Evolutionary conservation across 164 flowering plant genomes (phyloP), one percentile per base, ranked within the genome.

Genomic region (Sextonia rubra): DNA sequence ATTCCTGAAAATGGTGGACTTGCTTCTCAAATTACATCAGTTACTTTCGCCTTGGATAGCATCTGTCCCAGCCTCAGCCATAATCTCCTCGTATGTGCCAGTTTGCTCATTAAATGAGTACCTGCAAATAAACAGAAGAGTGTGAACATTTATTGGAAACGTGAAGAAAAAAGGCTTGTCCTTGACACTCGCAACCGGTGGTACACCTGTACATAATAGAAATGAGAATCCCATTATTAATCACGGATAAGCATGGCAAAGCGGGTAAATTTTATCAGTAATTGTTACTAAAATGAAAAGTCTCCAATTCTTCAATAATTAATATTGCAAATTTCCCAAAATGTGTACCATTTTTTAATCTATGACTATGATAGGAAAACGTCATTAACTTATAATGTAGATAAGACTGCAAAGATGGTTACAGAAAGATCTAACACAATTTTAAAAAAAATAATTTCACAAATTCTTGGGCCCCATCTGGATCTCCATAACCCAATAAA

Each of bases 31-130:
- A 23, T 61, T 61, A 22, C 64, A 23, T 61, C 17, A 25, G 64
- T 29, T n/a, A 12, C 27, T 61, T 25, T 25, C 22, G 4, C 6
- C 26, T 37, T 56, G 37, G 55, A 7, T 49, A 20, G 74, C 61
- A 64, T 49, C 62, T 17, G 69, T 22, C 27, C 65, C 32, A 22
- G 71, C 81, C 71, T 63, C 85, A n/a, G 73, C 83, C 4, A 69
- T 80, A 58, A 86, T 30, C 79, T 87, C 92, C 9, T 86, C 88
- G 62, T 90, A 90, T 18, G 76, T 61, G 48, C 86, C 80, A 7
- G 88, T 82, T 69, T 82, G 84, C 78, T 84, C 90, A 65, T 90
- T 89, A 37, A 64, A 90, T 29, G 88, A 81, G 65, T 85, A 90
- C 96, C 92, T 90, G 60, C 37, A 71, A 55, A 64, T 71, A 64